phyloP scores from a whole-genome alignment of 495 filamentous ascomycete species.

The Penicillium canescens region DNA sequence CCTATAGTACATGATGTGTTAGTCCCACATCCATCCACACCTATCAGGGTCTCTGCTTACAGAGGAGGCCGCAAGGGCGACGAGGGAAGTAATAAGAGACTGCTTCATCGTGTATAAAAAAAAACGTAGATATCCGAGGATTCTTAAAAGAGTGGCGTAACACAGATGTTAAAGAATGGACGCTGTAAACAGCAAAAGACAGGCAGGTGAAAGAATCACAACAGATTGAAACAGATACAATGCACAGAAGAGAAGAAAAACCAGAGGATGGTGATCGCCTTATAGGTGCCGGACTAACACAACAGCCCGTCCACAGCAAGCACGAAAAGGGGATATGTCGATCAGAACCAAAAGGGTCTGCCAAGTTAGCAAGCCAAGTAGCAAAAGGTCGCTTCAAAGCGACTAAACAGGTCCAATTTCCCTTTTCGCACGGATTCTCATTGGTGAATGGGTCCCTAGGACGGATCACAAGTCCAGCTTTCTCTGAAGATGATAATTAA shows the following conservation, averaged over 20 bases:
- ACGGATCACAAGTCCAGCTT: background rate
- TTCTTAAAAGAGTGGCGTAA: conserved; percentile 7
- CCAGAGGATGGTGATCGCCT: conserved; percentile 2
- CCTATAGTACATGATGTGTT: conserved; percentile 9
- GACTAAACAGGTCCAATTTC: conserved; percentile 8
- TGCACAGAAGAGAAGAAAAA: background rate
- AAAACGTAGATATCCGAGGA: conserved; percentile 15
- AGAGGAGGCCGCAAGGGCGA: conserved; percentile 26
- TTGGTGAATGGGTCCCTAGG: conserved; percentile 5
- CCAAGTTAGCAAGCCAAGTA: conserved; percentile 7
- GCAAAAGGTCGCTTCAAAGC: background rate
- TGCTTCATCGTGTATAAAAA: conserved; percentile 31
- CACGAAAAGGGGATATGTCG: conserved; percentile 5
- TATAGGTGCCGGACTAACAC: background rate
- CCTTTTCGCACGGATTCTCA: background rate
- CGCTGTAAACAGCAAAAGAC: conserved; percentile 27
- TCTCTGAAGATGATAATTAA: conserved; percentile 3
- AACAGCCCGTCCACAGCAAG: background rate
- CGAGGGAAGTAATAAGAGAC: conserved; percentile 26
- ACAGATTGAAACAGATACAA: conserved; percentile 18
- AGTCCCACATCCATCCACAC: background rate
- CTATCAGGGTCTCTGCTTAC: background rate
- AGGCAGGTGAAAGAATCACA: conserved; percentile 15
- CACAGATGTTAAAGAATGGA: conserved; percentile 23
- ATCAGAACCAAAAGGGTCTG: background rate